Base-by-base conservation (phyloP, 352 stramenopile genomes). In the Aphanomyces astaci region DNA sequence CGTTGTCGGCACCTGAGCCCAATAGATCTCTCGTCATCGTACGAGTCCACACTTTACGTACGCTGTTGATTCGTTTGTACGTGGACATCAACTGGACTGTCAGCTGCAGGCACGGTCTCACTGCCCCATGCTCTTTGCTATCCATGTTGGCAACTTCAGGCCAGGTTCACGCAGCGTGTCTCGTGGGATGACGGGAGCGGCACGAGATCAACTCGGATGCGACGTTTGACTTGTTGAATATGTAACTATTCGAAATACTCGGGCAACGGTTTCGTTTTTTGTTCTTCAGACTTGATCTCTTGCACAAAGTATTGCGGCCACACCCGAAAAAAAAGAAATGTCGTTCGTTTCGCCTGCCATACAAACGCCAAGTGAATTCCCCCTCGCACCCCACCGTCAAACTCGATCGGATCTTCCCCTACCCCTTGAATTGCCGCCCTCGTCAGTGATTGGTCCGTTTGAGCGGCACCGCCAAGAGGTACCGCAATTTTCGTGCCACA, bases 21-120 rank as follows among this genome's bases (percentile, higher is more conserved):
- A n/a, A n/a, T n/a, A n/a, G n/a, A n/a, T n/a, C n/a, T n/a, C n/a
- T n/a, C n/a, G n/a, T n/a, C n/a, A n/a, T n/a, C n/a, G n/a, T n/a
- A 15, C 36, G 36, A 15, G 36, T 43, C 15, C 36, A 43, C n/a
- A n/a, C 15, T 43, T 55, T 15, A 75, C 75, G 73, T 74, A 91
- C 85, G 70, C 75, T 59, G 78, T 99, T 99, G 76, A 99, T 99
- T 53, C 85, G 71, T 75, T 98, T 98, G 77, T 99, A 98, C 17
- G 96, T 99, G 72, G 96, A 81, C 77, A 99, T 96, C 45, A 99
- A 85, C 24, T 86, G 76, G 7, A 94, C 71, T 32, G 90, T 96
- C 65, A 99, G 86, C 81, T 98, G 78, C 46, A 78, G 45, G 70
- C 64, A 70, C 30, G 48, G 33, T 51, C 54, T 43, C 59, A 19